phyloP scores from a whole-genome alignment of 495 filamentous ascomycete species.

The Apiosordaria backusii region DNA sequence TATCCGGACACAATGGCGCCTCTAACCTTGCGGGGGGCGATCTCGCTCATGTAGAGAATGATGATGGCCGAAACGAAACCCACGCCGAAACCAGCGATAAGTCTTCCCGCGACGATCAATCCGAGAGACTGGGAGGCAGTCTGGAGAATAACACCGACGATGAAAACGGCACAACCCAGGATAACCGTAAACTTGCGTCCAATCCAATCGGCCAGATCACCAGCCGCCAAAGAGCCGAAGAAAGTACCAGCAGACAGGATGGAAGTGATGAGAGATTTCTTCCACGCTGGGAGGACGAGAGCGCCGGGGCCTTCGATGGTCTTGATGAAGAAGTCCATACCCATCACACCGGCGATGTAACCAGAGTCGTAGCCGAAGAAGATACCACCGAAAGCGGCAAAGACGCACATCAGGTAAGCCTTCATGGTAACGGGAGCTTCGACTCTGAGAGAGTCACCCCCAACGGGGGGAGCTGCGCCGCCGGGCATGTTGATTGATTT shows the following conservation, averaged over 20 bases:
- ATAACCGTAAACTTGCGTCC: slow-evolving; percentile 69
- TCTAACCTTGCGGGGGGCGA: slow-evolving; percentile 61
- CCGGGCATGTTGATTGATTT: slow-evolving; percentile 21
- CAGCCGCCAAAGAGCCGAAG: slow-evolving; percentile 67
- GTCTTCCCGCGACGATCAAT: slow-evolving; percentile 57
- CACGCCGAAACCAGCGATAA: slow-evolving; percentile 52
- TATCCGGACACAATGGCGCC: slow-evolving; percentile 72
- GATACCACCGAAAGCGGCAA: slow-evolving; percentile 65
- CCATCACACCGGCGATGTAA: slow-evolving; percentile 60
- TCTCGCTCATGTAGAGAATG: slow-evolving; percentile 73
- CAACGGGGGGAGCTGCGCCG: slow-evolving; percentile 18
- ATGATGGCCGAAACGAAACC: slow-evolving; percentile 71
- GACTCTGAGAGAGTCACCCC: slow-evolving; percentile 44
- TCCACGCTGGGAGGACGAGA: slow-evolving; percentile 22
- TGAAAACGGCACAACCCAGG: slow-evolving; percentile 59
- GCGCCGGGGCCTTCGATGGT: slow-evolving; percentile 42
- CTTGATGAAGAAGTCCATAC: slow-evolving; percentile 52
- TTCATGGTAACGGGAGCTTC: slow-evolving; percentile 62
- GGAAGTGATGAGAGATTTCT: slow-evolving; percentile 68
- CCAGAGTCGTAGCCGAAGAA: slow-evolving; percentile 64
- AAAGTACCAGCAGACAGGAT: slow-evolving; percentile 59
- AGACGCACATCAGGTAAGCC: slow-evolving; percentile 65
- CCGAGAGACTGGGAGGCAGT: slow-evolving; percentile 32
- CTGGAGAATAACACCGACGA: slow-evolving; percentile 61
- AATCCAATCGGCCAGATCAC: slow-evolving; percentile 63